Percentiles rank a stretch among this genome's conserved stretches.
phyloP scores from a whole-genome alignment of 768 basidiomycete species.

The Fistulinella prunicolor region DNA sequence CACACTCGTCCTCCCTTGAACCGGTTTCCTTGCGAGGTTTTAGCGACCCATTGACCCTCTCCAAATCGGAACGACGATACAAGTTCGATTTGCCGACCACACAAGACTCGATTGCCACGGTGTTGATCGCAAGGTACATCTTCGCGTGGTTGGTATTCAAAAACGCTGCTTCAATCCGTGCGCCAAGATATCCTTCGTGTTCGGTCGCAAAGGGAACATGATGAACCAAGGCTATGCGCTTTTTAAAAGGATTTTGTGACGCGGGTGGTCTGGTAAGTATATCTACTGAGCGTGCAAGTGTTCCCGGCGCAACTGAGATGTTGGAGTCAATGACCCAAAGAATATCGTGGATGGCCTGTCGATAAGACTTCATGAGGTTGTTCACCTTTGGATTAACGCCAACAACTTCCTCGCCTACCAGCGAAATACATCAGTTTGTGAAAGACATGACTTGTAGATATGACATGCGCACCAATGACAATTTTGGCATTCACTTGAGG shows the following conservation, averaged over 20 bases:
- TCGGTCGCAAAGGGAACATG: slow-evolving; percentile 90
- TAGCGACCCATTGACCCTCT: slow-evolving; percentile 66
- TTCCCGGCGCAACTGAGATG: slow-evolving; percentile 70
- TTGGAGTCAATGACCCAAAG: slow-evolving; percentile 99
- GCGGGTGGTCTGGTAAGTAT: slow-evolving; percentile 49
- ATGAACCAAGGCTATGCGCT: slow-evolving; percentile 81
- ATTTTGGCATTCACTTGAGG: slow-evolving; percentile 70
- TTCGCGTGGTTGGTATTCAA: slow-evolving; percentile 97
- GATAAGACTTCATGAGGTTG: slow-evolving; percentile 86
- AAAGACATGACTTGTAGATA: not conserved
- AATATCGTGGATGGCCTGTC: slow-evolving; percentile 79
- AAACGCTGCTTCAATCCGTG: slow-evolving; percentile 88
- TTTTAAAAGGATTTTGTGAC: slow-evolving; percentile 34
- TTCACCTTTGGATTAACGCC: slow-evolving; percentile 98
- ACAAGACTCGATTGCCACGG: slow-evolving; percentile 86
- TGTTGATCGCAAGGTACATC: slow-evolving; percentile 95
- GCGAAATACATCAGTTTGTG: slow-evolving; percentile 1
- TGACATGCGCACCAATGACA: slow-evolving; percentile 60
- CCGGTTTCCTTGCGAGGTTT: slow-evolving; percentile 39
- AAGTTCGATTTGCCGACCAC: slow-evolving; percentile 96
- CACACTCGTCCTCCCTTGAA: slow-evolving; percentile 33
- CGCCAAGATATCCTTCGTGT: slow-evolving; percentile 68
- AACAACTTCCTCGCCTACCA: slow-evolving; percentile 71
- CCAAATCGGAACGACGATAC: slow-evolving; percentile 86
- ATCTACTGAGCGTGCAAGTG: slow-evolving; percentile 83